A percentile compares a stretch with the other conserved stretches of the same genome.
phyloP scores from a whole-genome alignment of 2,329 filamentous ascomycete species.

The Fusarium pseudocircinatum region DNA sequence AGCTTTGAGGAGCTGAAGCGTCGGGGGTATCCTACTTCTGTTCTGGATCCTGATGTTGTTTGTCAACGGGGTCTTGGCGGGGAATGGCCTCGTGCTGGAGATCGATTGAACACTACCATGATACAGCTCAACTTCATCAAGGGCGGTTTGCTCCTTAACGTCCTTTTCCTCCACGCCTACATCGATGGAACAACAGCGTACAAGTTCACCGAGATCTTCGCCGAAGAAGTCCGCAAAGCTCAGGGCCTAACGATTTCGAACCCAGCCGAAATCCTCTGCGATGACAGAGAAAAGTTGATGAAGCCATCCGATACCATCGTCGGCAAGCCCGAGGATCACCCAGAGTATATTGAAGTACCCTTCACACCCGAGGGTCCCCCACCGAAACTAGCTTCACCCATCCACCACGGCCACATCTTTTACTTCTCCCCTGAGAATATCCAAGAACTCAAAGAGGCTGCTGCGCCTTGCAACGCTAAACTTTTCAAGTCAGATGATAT shows the following conservation, averaged over 20 bases:
- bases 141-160: not conserved
- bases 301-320: slow-evolving; percentile 1
- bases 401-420: slow-evolving; percentile 10
- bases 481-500: not conserved
- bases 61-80: slow-evolving; percentile 11
- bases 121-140: slow-evolving; percentile 7
- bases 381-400: not conserved
- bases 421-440: slow-evolving; percentile 13
- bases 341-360: slow-evolving; percentile 5
- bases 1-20: slow-evolving; percentile 5
- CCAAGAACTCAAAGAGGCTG: not conserved
- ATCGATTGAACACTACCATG: slow-evolving; percentile 10
- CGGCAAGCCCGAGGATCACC: slow-evolving; percentile 3
- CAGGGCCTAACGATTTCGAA: not conserved
- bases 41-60: slow-evolving; percentile 1
- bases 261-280: not conserved
- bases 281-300: not conserved
- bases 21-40: not conserved
- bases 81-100: slow-evolving; percentile 10
- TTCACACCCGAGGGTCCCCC: slow-evolving; percentile 4
- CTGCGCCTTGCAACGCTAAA: not conserved
- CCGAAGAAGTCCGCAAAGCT: slow-evolving; percentile 1
- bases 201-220: slow-evolving; percentile 14
- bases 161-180: not conserved
- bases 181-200: not conserved